Base-by-base conservation (phyloP, 2,329 filamentous ascomycete species). In the Sclerotiophoma versabilis region DNA sequence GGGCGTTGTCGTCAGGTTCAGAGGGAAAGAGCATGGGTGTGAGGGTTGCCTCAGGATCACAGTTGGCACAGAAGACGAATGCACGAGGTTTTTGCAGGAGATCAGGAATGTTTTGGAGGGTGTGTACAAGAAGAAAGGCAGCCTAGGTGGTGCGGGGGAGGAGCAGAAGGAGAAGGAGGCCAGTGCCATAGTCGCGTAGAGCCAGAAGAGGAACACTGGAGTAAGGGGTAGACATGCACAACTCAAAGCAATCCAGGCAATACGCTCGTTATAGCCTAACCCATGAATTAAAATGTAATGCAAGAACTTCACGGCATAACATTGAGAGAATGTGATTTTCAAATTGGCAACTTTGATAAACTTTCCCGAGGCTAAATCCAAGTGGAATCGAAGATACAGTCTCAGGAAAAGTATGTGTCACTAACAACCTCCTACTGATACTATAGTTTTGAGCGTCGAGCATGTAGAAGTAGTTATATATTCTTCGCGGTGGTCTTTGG, bases 11-110 rank as follows among this genome's bases (percentile, higher is more conserved):
- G 93, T 98, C 4, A 83, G 95, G 48, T 99, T 98, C 76, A 83
- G 95, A 65, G 95, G 95, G 41, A 96, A 93, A 78, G 95, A 99
- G 80, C 81, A 90, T 62, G 93, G 93, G 4, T 99, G 95, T 72
- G 75, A 88, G 34, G 95, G 93, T 0, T 97, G 93, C 69, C 77
- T 99, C 73, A 85, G 95, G 49, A 91, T 98, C 63, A 99, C 95
- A 0, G 86, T 99, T 11, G 95, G 95, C 14, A 98, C 93, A 0
- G 90, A 96, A 74, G 78, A 85, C 1, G 95, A 99, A 76, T 91
- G 96, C 8, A 88, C 87, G 22, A 83, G 87, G 54, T 91, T 98
- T 70, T 72, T 99, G 64, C 77, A 79, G 17, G 87, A 93, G 64
- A 76, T 97, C 19, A 79, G 78, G 62, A 57, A 72, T 59, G 76